These are phyloP conservation scores for Fraxinus latifolia DNA, from an alignment of 305 asterid species.

Conservation along the genomic window DNA sequence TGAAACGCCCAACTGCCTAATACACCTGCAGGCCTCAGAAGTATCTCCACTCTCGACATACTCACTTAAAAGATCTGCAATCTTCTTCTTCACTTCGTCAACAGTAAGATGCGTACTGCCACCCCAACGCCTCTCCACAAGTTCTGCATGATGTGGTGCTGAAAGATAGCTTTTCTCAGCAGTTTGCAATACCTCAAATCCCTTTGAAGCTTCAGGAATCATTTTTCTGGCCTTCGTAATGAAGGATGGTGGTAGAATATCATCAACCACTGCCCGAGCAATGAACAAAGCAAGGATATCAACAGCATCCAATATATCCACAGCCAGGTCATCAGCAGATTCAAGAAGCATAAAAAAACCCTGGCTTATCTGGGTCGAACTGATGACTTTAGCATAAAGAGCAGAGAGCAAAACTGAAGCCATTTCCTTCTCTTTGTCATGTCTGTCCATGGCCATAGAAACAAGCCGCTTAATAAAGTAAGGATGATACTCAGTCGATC, in stretches of 20 bases:
- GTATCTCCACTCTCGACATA: slow-evolving; percentile 51
- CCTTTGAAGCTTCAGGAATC: slow-evolving; percentile 45
- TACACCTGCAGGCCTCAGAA: slow-evolving; percentile 48
- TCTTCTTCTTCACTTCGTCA: slow-evolving; percentile 47
- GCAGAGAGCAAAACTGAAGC: slow-evolving; percentile 30
- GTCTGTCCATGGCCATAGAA: slow-evolving; percentile 57
- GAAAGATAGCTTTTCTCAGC: slow-evolving; percentile 54
- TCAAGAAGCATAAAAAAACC: slow-evolving; percentile 12
- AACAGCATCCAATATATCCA: slow-evolving; percentile 14
- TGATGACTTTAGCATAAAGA: slow-evolving; percentile 47
- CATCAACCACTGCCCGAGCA: slow-evolving; percentile 21
- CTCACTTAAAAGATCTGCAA: slow-evolving; percentile 47
- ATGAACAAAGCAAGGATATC: slow-evolving; percentile 14
- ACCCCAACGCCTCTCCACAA: slow-evolving; percentile 56
- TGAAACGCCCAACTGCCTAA: slow-evolving; percentile 47
- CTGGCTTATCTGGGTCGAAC: slow-evolving; percentile 22
- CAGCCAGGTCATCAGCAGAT: slow-evolving; percentile 17
- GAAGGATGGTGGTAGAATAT: slow-evolving; percentile 28
- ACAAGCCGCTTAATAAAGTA: slow-evolving; percentile 49
- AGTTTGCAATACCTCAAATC: slow-evolving; percentile 40
- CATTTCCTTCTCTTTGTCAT: slow-evolving; percentile 52
- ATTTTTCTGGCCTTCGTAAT: slow-evolving; percentile 40
- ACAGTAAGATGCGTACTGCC: slow-evolving; percentile 53
- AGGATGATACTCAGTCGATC: slow-evolving; percentile 46
- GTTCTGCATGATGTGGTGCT: slow-evolving; percentile 59